Evolutionary conservation across 805 yeast species (phyloP), one percentile per base, ranked within the genome.

Genomic region (Teunomyces gatunensis): DNA sequence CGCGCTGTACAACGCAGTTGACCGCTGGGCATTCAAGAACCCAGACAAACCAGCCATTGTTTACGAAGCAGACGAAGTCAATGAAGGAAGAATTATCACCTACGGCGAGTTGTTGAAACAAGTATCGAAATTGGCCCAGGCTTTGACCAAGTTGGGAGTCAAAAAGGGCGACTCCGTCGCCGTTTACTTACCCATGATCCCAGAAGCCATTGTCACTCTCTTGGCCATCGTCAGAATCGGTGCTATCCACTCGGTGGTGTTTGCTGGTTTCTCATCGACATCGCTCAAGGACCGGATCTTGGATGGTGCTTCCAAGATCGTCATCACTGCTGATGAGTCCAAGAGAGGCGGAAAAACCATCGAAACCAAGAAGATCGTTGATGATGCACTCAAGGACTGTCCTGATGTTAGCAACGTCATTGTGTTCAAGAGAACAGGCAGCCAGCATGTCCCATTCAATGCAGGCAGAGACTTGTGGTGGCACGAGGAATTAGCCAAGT

Each of bases 141-240:
- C 89, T 37, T 79, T 94, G 65, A 74, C 79, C 54, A 78, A 84
- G 49, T 83, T 90, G 80, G 99, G 99, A 48, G 92, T 92, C 57
- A 74, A 78, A 57, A 88, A 89, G 69, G 99, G 99, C 63, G 99
- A 92, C 64, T 87, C 96, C 23, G 98, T 92, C 49, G 98, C 97
- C 43, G 87, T 92, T 49, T 92, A 92, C 71, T 74, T 92, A 65
- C 99, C 99, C 63, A 92, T 94, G 99, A 91, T 91, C 52, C 96
- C 98, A 43, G 96, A 91, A 73, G 97, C 97, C 17, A 75, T 94
- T 52, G 82, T 94, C 48, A 87, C 99, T n/a, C 81, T 92, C 80
- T 77, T 92, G 62, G 99, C 99, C 41, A 84, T 90, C 62, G 87
- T 84, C 30, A 84, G 99, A 74, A 73, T 92, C 48, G 99, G 99